Evolutionary conservation across 2,329 filamentous ascomycete species (phyloP).

Genomic region (Periconia macrospinosa): DNA sequence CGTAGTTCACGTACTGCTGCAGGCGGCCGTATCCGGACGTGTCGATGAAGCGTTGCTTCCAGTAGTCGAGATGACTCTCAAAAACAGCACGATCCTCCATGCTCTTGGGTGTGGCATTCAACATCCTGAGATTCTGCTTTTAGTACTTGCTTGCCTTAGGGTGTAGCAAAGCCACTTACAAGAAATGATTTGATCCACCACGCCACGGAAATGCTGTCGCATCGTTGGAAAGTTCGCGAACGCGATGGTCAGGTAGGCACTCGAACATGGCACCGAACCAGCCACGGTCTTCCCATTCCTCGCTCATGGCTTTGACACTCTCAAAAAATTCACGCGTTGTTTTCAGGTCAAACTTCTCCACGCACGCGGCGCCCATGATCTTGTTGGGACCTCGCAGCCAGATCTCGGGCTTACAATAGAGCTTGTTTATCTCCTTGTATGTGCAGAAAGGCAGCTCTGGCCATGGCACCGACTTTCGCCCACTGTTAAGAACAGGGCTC

Average conservation of each 20-base stretch:
- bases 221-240: not conserved
- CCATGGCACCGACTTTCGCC: not conserved
- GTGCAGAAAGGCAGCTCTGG: not conserved
- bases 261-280: not conserved
- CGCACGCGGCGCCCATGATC: no score
- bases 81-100: not conserved
- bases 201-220: not conserved
- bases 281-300: not conserved
- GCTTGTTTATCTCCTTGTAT: no score
- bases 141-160: not conserved
- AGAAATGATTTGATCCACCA: not conserved
- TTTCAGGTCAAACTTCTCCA: not conserved
- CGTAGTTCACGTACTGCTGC: slow-evolving; percentile 36
- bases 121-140: not conserved
- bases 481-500: not conserved
- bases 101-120: not conserved
- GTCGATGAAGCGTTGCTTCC: not conserved
- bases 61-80: not conserved
- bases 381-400: no score
- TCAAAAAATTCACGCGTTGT: not conserved
- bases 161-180: not conserved
- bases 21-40: not conserved
- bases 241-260: not conserved
- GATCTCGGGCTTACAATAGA: no score
- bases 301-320: not conserved